Evolutionary conservation across 495 filamentous ascomycete species (phyloP).

Genomic region (Schizothecium vesticola): DNA sequence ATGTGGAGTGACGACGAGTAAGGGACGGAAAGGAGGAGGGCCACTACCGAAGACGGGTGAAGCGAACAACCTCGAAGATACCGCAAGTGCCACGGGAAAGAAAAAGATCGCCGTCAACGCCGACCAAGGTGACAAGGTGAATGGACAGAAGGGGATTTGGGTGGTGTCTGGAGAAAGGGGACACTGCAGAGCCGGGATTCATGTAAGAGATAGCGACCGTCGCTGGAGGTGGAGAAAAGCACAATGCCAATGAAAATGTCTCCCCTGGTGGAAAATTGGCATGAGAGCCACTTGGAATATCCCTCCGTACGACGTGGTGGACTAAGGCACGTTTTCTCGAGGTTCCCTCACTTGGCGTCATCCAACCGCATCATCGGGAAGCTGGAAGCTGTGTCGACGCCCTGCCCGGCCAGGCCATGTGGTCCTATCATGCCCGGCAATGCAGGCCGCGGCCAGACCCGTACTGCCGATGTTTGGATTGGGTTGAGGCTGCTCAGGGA

Average conservation of each 20-base stretch:
- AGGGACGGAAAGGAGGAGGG: neutral
- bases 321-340: neutral
- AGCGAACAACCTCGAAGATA: neutral
- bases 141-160: neutral
- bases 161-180: neutral
- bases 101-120: neutral
- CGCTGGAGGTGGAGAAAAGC: neutral
- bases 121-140: neutral
- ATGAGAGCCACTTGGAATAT: neutral
- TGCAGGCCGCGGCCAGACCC: conserved; percentile 16
- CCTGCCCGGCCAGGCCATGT: neutral
- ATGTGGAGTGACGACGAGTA: conserved; percentile 8
- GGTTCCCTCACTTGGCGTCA: conserved; percentile 4
- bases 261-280: neutral
- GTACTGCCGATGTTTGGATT: conserved; percentile 1
- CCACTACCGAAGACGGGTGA: neutral
- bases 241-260: conserved; percentile 1
- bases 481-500: conserved; percentile 9
- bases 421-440: conserved; percentile 13
- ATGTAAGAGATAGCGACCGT: neutral
- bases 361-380: conserved; percentile 19
- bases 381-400: conserved; percentile 1
- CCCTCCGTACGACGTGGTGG: conserved; percentile 9
- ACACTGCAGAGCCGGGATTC: neutral
- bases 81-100: neutral